Evolutionary conservation across 2,329 filamentous ascomycete species (phyloP), one percentile per base, ranked within the genome.

Genomic region (Phialocephala subalpina): DNA sequence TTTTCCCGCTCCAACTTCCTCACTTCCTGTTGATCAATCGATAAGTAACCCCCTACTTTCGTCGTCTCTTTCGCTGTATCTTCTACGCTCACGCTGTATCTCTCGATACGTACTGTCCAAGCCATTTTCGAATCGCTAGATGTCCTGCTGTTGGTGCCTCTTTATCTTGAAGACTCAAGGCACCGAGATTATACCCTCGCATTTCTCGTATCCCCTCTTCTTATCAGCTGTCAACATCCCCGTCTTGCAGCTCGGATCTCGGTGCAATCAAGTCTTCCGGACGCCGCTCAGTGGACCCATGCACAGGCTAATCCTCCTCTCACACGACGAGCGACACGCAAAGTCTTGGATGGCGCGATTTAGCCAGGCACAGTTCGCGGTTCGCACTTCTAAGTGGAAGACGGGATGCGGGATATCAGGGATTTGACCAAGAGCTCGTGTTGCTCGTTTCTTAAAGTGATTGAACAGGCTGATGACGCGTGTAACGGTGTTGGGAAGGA

Each of bases 11-110:
- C 16, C 12, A 42, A n/a, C 5, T 2, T n/a, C n/a, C 6, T 42
- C 40, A 42, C 40, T n/a, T 42, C 40, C 5, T 42, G 40, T 22
- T 25, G 45, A 49, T 49, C 45, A 49, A 49, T 49, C 45, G 45
- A 49, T 49, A 49, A 49, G 4, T 5, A 49, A 49, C 11, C 20
- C 45, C 45, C 45, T 25, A 3, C 18, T 49, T 12, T n/a, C 7
- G 4, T 49, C 12, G 4, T 20, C 45, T 9, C 20, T 49, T 6
- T 45, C 6, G 11, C 18, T 25, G 8, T 49, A 4, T 20, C 45
- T 22, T 22, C 45, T 6, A 14, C 18, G 4, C 45, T 22, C 3
- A 5, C 12, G 12, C 12, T 14, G 12, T 42, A 42, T 38, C 7
- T 7, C 14, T 38, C 7, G 35, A 14, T 38, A 38, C 35, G 7